These are phyloP conservation scores for Peronosclerospora sorghi DNA, from an alignment of 352 stramenopile genomes.

Conservation along the genomic window DNA sequence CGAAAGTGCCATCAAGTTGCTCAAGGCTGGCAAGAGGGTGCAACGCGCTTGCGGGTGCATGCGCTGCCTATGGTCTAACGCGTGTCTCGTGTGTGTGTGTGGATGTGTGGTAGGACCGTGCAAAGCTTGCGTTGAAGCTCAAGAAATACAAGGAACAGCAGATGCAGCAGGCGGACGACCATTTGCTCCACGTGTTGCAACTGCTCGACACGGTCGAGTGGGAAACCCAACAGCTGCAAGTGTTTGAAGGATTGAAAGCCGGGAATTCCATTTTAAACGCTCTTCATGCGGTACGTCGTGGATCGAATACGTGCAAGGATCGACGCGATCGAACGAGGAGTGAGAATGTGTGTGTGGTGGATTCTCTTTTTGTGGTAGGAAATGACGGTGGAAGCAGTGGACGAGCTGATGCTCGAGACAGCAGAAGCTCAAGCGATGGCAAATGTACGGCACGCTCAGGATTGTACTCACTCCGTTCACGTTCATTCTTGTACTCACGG, in stretches of 20 bases:
- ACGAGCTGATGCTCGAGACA: slow-evolving; percentile 84
- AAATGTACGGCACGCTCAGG: slow-evolving; percentile 30
- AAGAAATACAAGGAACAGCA: slow-evolving; percentile 87
- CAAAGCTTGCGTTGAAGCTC: slow-evolving; percentile 78
- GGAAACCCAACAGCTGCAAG: slow-evolving; percentile 81
- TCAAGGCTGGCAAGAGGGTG: slow-evolving; percentile 59
- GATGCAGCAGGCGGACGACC: slow-evolving; percentile 76
- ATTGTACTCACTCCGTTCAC: not conserved
- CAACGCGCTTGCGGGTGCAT: not conserved
- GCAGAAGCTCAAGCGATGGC: slow-evolving; percentile 72
- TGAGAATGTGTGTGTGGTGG: no score
- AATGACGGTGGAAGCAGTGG: slow-evolving; percentile 80
- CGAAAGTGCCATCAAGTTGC: slow-evolving; percentile 63
- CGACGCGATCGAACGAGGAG: no score
- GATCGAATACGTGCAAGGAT: not conserved
- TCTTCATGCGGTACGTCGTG: slow-evolving; percentile 59
- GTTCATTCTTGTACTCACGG: not conserved
- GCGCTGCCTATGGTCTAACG: not conserved
- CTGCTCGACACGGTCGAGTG: slow-evolving; percentile 85
- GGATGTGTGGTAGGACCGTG: slow-evolving; percentile 43
- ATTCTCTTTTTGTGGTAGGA: slow-evolving; percentile 28
- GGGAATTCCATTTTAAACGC: slow-evolving; percentile 81
- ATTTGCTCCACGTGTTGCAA: slow-evolving; percentile 77
- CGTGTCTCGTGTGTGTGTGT: slow-evolving; percentile 1
- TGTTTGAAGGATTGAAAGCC: slow-evolving; percentile 83